Percentiles rank a stretch among this genome's conserved stretches.
These are phyloP conservation scores for Leonotis leonurus DNA, from an alignment of 257 asterid species.

Conservation along the genomic window DNA sequence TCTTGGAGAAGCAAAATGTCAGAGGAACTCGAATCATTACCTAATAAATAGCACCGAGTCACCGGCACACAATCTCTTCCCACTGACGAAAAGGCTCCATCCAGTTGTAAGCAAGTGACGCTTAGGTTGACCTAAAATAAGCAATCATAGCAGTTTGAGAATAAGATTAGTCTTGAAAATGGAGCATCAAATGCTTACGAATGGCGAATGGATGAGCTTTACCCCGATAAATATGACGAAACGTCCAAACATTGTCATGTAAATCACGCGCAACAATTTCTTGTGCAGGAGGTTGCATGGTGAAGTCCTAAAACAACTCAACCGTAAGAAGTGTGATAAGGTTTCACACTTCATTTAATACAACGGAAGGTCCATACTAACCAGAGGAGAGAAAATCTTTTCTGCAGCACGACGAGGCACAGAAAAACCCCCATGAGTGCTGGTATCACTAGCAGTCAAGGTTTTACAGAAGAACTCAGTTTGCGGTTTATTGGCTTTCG, in stretches of 20 bases:
- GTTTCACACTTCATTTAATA: too few relatives aligned
- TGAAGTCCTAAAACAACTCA: slow-evolving; percentile 49
- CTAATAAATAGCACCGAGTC: slow-evolving; percentile 85
- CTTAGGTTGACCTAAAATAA: slow-evolving; percentile 75
- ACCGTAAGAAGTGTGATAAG: neutral
- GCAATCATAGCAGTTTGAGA: neutral
- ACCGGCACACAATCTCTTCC: slow-evolving; percentile 86
- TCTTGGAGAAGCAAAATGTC: too few relatives aligned
- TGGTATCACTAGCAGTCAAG: slow-evolving; percentile 93
- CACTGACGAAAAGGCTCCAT: slow-evolving; percentile 92
- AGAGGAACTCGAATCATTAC: too few relatives aligned
- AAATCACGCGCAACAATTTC: slow-evolving; percentile 83
- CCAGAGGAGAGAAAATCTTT: slow-evolving; percentile 84
- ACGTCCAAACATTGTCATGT: slow-evolving; percentile 83
- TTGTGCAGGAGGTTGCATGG: slow-evolving; percentile 95
- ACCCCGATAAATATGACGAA: slow-evolving; percentile 98
- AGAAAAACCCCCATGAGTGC: slow-evolving; percentile 98
- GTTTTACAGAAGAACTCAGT: slow-evolving; percentile 93
- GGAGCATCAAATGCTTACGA: neutral
- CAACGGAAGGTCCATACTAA: too few relatives aligned
- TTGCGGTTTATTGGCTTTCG: slow-evolving; percentile 65
- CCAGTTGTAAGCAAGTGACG: slow-evolving; percentile 96
- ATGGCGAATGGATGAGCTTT: slow-evolving; percentile 14
- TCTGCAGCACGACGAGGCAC: slow-evolving; percentile 99
- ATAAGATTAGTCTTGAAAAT: neutral